phyloP scores from a whole-genome alignment of 2,329 filamentous ascomycete genomes.

The Fusarium piperis region DNA sequence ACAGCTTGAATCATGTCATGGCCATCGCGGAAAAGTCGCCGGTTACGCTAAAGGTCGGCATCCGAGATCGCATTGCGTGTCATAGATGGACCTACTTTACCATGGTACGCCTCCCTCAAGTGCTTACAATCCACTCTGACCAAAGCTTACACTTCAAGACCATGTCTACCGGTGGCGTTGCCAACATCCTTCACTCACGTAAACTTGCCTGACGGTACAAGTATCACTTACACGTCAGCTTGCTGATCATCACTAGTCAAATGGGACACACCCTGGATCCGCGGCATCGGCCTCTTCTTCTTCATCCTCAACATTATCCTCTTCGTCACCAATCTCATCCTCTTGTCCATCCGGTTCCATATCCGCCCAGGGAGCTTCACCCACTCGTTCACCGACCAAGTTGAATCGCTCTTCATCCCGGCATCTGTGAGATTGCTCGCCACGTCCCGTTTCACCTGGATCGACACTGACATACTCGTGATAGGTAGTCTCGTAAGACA shows the following conservation, averaged over 20 bases:
- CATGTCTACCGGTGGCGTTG: conserved; percentile 66
- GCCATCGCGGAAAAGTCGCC: conserved; percentile 42
- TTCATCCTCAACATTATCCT: conserved; percentile 72
- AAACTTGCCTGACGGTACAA: not conserved
- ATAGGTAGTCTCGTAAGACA: conserved; percentile 56
- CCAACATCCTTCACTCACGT: conserved; percentile 60
- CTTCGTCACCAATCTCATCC: conserved; percentile 69
- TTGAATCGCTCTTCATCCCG: conserved; percentile 81
- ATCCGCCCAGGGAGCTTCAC: conserved; percentile 76
- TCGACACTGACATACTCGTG: not conserved
- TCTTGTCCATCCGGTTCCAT: conserved; percentile 75
- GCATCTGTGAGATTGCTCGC: conserved; percentile 59
- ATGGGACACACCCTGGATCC: conserved; percentile 60
- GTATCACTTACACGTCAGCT: not conserved
- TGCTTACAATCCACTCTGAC: not conserved
- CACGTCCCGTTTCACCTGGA: conserved; percentile 6
- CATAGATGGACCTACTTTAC: conserved; percentile 83
- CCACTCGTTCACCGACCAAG: conserved; percentile 77
- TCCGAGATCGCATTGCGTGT: conserved; percentile 62
- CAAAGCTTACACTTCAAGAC: conserved; percentile 31
- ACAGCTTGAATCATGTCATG: conserved; percentile 48
- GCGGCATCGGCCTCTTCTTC: conserved; percentile 67
- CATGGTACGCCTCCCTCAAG: conserved; percentile 44
- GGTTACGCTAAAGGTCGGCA: conserved; percentile 48
- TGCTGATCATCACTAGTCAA: conserved; percentile 23